A percentile compares a stretch with the other conserved stretches of the same genome.
Conservation (phyloP, 306 rosid genomes). For the Abrus pulchellus region DNA sequence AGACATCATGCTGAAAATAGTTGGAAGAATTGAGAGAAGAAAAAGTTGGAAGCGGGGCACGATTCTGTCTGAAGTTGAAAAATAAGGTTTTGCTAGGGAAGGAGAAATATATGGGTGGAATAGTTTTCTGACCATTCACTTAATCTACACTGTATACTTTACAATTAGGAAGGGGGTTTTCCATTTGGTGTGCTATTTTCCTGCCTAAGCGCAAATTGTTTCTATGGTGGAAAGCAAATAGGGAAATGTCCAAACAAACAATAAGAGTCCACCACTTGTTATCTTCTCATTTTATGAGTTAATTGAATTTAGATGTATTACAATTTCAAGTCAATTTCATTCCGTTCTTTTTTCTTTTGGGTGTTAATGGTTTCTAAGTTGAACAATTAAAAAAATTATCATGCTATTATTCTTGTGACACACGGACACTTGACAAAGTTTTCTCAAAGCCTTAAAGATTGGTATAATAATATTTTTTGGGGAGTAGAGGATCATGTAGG, state of each 20-base stretch:
- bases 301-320: slow-evolving; percentile 1
- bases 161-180: slow-evolving; percentile 6
- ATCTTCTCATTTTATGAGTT: background rate
- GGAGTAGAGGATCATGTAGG: background rate
- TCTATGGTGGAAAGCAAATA: background rate
- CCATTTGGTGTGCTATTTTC: background rate
- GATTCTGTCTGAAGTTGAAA: background rate
- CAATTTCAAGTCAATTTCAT: background rate
- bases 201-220: background rate
- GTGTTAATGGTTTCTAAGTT: background rate
- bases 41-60: background rate
- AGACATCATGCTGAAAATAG: background rate
- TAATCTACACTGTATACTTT: background rate
- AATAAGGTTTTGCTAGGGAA: background rate
- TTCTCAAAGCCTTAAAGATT: background rate
- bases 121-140: background rate
- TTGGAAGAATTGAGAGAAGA: slow-evolving; percentile 3
- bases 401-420: background rate
- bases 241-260: background rate
- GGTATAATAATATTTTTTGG: background rate
- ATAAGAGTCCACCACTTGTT: background rate
- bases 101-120: background rate
- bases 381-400: background rate
- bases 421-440: background rate
- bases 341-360: background rate